phyloP scores from a whole-genome alignment of 257 asterid genomes.

The Solanum tarijense region DNA sequence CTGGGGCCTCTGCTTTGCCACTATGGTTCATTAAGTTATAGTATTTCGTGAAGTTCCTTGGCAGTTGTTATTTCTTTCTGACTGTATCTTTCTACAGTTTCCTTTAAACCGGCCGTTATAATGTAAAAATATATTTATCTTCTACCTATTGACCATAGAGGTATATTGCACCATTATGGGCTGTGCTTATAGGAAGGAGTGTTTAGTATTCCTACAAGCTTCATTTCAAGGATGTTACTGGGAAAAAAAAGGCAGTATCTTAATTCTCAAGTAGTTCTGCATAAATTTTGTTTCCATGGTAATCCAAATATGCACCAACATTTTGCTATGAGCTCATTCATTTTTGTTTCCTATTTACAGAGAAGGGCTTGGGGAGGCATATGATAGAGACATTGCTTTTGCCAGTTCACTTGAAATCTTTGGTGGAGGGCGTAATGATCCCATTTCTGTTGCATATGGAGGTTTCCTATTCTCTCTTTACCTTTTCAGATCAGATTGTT shows the following conservation, averaged over 20 bases:
- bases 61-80: neutral
- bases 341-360: constrained; percentile 35
- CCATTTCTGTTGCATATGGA: constrained; percentile 72
- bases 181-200: neutral
- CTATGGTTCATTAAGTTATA: neutral
- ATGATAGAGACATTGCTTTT: constrained; percentile 80
- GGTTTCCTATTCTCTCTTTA: constrained; percentile 31
- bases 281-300: neutral
- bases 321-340: neutral
- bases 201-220: neutral
- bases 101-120: neutral
- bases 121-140: neutral
- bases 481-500: neutral
- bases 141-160: neutral
- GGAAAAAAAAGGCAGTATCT: neutral
- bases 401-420: constrained; percentile 78
- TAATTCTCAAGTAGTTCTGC: neutral
- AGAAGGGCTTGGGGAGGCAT: constrained; percentile 97
- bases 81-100: neutral
- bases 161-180: neutral
- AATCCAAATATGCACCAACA: neutral
- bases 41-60: neutral
- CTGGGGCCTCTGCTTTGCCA: neutral
- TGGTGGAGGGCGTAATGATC: constrained; percentile 87
- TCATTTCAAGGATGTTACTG: neutral